Conservation (phyloP, 2,329 filamentous ascomycete genomes). For the Dothiorella sarmentorum region DNA sequence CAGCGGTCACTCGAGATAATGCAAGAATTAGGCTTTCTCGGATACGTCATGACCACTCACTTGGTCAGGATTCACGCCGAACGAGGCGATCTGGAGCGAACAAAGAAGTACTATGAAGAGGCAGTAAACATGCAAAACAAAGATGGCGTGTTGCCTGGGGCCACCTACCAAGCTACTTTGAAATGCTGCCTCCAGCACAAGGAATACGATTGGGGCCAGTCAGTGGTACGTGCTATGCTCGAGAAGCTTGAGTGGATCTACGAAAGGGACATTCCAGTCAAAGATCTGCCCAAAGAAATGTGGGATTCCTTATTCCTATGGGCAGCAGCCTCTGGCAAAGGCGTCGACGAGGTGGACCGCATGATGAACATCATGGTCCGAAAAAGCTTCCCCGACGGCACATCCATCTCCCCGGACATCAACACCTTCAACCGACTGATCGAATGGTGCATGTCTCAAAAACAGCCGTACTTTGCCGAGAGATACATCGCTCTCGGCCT, state of each 20-base stretch:
- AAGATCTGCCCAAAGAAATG: not conserved
- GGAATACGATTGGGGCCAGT: constrained; percentile 5
- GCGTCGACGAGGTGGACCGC: constrained; percentile 66
- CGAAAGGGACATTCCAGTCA: not conserved
- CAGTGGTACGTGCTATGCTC: constrained; percentile 5
- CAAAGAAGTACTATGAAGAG: constrained; percentile 65
- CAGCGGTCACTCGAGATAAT: constrained; percentile 54
- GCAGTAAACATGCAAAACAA: constrained; percentile 28
- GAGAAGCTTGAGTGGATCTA: constrained; percentile 2
- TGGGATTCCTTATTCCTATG: constrained; percentile 75
- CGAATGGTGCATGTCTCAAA: constrained; percentile 64
- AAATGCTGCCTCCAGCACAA: constrained; percentile 5
- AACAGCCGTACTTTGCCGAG: constrained; percentile 69
- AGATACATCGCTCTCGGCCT: constrained; percentile 66
- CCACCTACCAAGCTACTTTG: not conserved
- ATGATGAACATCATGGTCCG: constrained; percentile 68
- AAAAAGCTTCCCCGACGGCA: constrained; percentile 46
- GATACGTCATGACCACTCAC: constrained; percentile 41
- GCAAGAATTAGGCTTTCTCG: constrained; percentile 39
- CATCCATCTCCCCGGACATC: constrained; percentile 56
- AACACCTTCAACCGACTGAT: constrained; percentile 75
- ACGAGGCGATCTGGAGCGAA: constrained; percentile 56
- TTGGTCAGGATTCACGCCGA: constrained; percentile 63
- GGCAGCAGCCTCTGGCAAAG: constrained; percentile 69
- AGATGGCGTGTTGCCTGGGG: not conserved